Percentiles rank a stretch among this genome's conserved stretches.
These are phyloP conservation scores for Verbena officinalis DNA, from an alignment of 257 asterid genomes.

Conservation along the genomic window DNA sequence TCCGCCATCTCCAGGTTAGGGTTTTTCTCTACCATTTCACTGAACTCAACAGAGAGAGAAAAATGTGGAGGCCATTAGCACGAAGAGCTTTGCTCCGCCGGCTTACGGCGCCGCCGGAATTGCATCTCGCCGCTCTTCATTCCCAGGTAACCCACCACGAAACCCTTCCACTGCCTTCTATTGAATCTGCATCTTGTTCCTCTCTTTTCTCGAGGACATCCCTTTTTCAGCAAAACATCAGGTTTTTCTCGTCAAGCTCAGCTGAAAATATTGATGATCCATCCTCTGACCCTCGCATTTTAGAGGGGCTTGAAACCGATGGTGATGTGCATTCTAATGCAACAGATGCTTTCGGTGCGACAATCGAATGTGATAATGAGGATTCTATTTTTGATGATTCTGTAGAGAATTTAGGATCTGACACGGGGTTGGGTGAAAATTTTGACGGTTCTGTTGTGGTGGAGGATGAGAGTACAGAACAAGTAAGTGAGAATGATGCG, in stretches of 20 bases:
- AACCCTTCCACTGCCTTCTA: constrained; percentile 25
- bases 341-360: constrained; percentile 30
- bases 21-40: constrained; percentile 31
- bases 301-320: constrained; percentile 27
- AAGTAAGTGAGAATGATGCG: constrained; percentile 40
- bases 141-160: constrained; percentile 32
- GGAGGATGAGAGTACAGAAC: constrained; percentile 35
- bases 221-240: constrained; percentile 29
- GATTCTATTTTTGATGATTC: constrained; percentile 33
- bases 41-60: constrained; percentile 21
- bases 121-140: constrained; percentile 23
- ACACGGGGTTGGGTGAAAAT: constrained; percentile 28
- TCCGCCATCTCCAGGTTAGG: constrained; percentile 24
- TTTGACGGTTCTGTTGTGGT: constrained; percentile 28
- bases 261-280: constrained; percentile 38
- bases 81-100: constrained; percentile 41
- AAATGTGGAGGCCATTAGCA: constrained; percentile 61
- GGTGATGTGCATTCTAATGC: constrained; percentile 36
- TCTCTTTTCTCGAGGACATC: constrained; percentile 32
- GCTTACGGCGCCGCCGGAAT: constrained; percentile 32
- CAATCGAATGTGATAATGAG: constrained; percentile 29
- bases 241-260: constrained; percentile 55
- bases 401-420: constrained; percentile 20
- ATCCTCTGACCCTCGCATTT: constrained; percentile 17
- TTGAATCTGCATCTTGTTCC: constrained; percentile 33